Conservation (phyloP, 176 grass and related monocot species). For the Zea mays region DNA sequence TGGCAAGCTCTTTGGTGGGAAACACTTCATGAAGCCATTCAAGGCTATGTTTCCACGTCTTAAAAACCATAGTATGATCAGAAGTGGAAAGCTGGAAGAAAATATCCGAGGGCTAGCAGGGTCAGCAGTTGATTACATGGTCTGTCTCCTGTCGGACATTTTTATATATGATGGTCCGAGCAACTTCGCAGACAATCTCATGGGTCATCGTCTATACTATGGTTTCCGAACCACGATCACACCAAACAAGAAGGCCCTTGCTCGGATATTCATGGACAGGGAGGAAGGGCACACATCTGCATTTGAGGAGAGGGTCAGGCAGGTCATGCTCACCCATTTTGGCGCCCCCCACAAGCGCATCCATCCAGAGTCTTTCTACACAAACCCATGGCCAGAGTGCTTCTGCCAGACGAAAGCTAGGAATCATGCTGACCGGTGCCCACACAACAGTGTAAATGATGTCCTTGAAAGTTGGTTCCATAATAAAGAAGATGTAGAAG, state of each 20-base stretch:
- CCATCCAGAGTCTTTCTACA: constrained; percentile 81
- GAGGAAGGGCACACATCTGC: constrained; percentile 55
- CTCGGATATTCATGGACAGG: constrained; percentile 82
- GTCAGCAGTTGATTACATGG: constrained; percentile 97
- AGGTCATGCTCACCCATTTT: constrained; percentile 78
- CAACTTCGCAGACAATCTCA: constrained; percentile 97
- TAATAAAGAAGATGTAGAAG: constrained; percentile 41
- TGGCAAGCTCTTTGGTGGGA: constrained; percentile 84
- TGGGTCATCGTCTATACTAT: constrained; percentile 92
- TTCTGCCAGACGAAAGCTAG: constrained; percentile 72
- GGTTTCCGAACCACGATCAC: constrained; percentile 89
- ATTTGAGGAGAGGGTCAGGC: constrained; percentile 63
- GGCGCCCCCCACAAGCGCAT: constrained; percentile 76
- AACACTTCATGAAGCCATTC: constrained; percentile 93
- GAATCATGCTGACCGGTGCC: constrained; percentile 61
- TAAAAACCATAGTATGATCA: constrained; percentile 73
- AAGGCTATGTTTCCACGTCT: constrained; percentile 68
- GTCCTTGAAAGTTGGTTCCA: constrained; percentile 65
- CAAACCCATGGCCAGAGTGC: constrained; percentile 96
- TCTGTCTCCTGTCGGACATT: constrained; percentile 93
- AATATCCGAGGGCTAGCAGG: constrained; percentile 67
- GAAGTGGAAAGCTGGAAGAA: constrained; percentile 74
- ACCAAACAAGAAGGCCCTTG: constrained; percentile 80
- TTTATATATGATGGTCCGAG: constrained; percentile 97
- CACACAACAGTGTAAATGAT: constrained; percentile 59